phyloP scores from a whole-genome alignment of 768 basidiomycete genomes.

The Mycena amicta region DNA sequence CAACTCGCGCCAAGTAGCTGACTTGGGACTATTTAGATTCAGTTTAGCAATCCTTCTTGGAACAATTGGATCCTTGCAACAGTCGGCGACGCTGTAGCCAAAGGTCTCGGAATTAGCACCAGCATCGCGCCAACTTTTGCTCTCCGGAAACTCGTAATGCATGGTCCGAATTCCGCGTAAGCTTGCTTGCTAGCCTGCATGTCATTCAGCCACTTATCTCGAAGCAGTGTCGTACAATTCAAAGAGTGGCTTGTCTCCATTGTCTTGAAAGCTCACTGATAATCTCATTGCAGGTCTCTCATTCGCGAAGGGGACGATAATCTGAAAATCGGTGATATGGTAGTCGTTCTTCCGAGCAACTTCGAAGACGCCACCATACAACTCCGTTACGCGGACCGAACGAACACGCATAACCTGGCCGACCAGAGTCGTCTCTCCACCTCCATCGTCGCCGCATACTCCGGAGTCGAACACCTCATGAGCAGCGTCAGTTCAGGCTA shows the following conservation, averaged over 20 bases:
- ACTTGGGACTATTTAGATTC: constrained; percentile 7
- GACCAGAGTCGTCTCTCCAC: neutral
- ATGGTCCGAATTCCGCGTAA: constrained; percentile 7
- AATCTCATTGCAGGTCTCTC: no score
- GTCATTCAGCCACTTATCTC: no score
- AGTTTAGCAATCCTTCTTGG: constrained; percentile 21
- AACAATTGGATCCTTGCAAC: constrained; percentile 16
- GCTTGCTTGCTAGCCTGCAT: no score
- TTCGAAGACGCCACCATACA: neutral
- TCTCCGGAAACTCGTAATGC: constrained; percentile 13
- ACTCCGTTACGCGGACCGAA: neutral
- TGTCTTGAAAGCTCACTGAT: no score
- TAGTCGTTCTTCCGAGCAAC: neutral
- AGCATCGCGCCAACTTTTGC: constrained; percentile 1
- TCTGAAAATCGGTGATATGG: neutral
- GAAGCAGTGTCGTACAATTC: no score
- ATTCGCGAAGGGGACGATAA: no score
- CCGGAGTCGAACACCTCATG: neutral
- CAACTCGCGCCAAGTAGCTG: no score
- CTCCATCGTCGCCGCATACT: neutral
- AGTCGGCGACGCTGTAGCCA: constrained; percentile 7
- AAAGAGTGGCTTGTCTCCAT: no score
- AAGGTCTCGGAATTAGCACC: constrained; percentile 6
- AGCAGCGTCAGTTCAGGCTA: neutral
- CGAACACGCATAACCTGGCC: neutral